phyloP scores from a whole-genome alignment of 176 grass and related monocot genomes.

The Tuctoria greenei region DNA sequence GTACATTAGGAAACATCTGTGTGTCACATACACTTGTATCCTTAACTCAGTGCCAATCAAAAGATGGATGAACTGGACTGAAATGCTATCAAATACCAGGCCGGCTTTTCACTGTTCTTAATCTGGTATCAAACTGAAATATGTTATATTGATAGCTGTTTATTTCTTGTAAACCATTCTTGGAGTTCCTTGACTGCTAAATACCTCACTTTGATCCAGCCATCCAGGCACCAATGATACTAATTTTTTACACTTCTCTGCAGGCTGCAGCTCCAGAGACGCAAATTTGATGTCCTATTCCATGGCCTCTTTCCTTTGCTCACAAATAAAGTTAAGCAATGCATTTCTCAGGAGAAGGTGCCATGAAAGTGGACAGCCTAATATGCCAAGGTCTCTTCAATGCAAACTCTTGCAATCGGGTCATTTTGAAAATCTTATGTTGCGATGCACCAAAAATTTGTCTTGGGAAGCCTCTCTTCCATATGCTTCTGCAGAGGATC shows the following conservation, averaged over 20 bases:
- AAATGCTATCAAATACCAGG: conserved; percentile 3
- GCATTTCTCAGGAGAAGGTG: conserved; percentile 36
- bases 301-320: conserved; percentile 57
- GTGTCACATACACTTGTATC: not conserved
- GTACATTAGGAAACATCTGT: not conserved
- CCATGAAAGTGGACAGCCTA: conserved; percentile 19
- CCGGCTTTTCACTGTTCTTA: conserved; percentile 22
- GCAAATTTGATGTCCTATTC: not conserved
- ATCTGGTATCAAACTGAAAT: not conserved
- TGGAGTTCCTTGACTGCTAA: conserved; percentile 16
- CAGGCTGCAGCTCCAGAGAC: conserved; percentile 33
- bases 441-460: conserved; percentile 54
- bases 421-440: conserved; percentile 30
- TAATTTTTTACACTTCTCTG: conserved; percentile 13
- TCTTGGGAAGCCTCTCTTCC: conserved; percentile 66
- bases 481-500: conserved; percentile 52
- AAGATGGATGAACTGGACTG: conserved; percentile 2
- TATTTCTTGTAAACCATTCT: not conserved
- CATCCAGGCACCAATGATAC: not conserved
- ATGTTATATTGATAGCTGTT: not conserved
- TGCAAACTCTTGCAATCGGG: conserved; percentile 20
- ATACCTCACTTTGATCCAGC: not conserved
- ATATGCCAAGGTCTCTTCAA: conserved; percentile 35
- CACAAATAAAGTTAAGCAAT: conserved; percentile 40
- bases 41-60: not conserved